Conservation (phyloP, 139 green algal genomes). For the Micractinium conductrix region DNA sequence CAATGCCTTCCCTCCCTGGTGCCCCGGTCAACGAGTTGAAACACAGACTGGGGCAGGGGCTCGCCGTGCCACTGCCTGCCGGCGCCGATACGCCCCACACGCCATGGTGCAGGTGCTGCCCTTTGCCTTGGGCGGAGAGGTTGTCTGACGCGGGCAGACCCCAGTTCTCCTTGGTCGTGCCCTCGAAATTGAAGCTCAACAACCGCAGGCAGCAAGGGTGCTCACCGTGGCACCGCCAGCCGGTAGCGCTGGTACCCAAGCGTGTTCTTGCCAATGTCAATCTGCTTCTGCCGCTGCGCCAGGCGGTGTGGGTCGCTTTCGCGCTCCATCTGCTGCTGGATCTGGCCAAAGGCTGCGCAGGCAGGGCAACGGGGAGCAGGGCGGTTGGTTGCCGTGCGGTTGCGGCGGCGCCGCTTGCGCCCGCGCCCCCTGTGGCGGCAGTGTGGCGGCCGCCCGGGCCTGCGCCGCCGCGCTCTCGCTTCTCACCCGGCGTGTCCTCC, state of each 20-base stretch:
- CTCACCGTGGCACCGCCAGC: conserved; percentile 68
- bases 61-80: too few species aligned
- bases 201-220: too few species aligned
- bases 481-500: conserved; percentile 40
- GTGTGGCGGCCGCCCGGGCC: not conserved
- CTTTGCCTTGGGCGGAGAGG: too few species aligned
- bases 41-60: too few species aligned
- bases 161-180: too few species aligned
- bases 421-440: not conserved
- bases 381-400: not conserved
- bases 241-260: conserved; percentile 84
- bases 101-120: too few species aligned
- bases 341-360: not conserved
- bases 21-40: too few species aligned
- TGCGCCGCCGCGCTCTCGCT: too few species aligned
- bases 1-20: too few species aligned
- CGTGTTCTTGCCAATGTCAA: conserved; percentile 94
- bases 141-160: too few species aligned
- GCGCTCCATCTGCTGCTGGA: not conserved
- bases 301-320: conserved; percentile 61
- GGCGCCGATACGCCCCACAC: too few species aligned
- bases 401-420: not conserved
- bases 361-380: not conserved
- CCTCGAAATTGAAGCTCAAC: too few species aligned
- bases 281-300: conserved; percentile 86